Base-by-base conservation (phyloP, 164 flowering plant species). In the Macadamia tetraphylla region DNA sequence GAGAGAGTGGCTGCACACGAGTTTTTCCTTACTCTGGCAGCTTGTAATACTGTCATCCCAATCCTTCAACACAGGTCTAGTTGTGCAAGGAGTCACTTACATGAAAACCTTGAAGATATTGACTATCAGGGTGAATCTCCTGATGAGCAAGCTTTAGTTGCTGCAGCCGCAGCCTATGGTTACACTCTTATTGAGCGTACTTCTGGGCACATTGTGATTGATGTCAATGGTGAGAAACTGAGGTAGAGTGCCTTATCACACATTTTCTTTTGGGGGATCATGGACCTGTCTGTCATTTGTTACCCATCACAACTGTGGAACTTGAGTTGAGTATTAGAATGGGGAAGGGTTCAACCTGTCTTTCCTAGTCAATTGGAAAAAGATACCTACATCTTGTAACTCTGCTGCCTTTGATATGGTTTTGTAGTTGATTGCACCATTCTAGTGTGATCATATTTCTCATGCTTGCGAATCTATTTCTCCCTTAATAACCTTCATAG, bases 81-180 rank as follows among this genome's bases (percentile, higher is more conserved):
- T 63, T 63, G 40, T 40, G 18, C 66, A 46, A 65, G 58, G 29
- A 63, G 62, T 78, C 76, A 74, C 60, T 51, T 23, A 29, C 65
- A 68, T 67, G 86, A 74, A 59, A 68, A 73, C 70, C 67, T 75
- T 14, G 81, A 62, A 69, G 71, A 84, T 53, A 83, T 92, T 71
- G 82, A 79, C 15, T 92, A 88, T 81, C 98, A 92, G 80, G 98
- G 98, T 66, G 98, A 92, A 79, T 92, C 98, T 72, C 98, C 98
- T 68, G 98, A 92, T 82, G 98, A 92, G 77, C 96, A 84, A 78
- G 98, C 98, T 43, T 76, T 92, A 67, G 98, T 90, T 69, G 64
- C 85, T 75, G 96, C 98, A n/a, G 98, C 98, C 35, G 84, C 90
- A 76, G 87, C 94, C n/a, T 92, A 92, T 84, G 98, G 94, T 17